Percentiles rank a stretch among this genome's conserved stretches.
Conservation (phyloP, 1,139 yeast genomes). For the Suhomyces kunorum region DNA sequence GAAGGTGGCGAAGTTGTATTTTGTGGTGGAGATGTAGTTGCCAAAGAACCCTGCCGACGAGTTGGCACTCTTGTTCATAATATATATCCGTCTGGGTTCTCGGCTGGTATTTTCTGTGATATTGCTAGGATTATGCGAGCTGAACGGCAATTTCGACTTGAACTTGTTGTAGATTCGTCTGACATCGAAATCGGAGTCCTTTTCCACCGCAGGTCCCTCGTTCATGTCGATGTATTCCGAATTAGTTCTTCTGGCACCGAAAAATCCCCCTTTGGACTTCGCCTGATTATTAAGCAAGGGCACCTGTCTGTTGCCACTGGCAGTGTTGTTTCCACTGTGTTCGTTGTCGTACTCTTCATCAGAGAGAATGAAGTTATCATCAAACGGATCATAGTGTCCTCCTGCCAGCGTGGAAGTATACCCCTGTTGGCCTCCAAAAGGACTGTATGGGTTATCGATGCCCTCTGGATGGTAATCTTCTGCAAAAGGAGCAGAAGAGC, state of each 20-base stretch:
- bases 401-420: background rate
- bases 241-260: slow-evolving; percentile 13
- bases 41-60: slow-evolving; percentile 61
- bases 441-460: slow-evolving; percentile 14
- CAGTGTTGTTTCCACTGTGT: slow-evolving; percentile 5
- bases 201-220: slow-evolving; percentile 13
- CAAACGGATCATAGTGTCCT: slow-evolving; percentile 33
- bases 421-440: slow-evolving; percentile 8
- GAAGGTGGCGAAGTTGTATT: slow-evolving; percentile 91
- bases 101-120: slow-evolving; percentile 9
- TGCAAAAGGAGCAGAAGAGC: background rate
- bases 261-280: slow-evolving; percentile 18
- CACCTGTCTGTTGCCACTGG: slow-evolving; percentile 21
- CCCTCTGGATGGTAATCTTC: slow-evolving; percentile 1
- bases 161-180: slow-evolving; percentile 52
- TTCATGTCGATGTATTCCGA: slow-evolving; percentile 20
- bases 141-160: slow-evolving; percentile 36
- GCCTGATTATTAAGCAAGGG: slow-evolving; percentile 27
- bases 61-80: slow-evolving; percentile 65
- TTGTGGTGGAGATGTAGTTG: slow-evolving; percentile 94
- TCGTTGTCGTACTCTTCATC: slow-evolving; percentile 34
- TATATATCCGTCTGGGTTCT: slow-evolving; percentile 66
- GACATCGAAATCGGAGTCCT: slow-evolving; percentile 54
- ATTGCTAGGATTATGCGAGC: slow-evolving; percentile 12
- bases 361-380: slow-evolving; percentile 36